phyloP scores from a whole-genome alignment of 257 asterid species.

The Rehmannia glutinosa region DNA sequence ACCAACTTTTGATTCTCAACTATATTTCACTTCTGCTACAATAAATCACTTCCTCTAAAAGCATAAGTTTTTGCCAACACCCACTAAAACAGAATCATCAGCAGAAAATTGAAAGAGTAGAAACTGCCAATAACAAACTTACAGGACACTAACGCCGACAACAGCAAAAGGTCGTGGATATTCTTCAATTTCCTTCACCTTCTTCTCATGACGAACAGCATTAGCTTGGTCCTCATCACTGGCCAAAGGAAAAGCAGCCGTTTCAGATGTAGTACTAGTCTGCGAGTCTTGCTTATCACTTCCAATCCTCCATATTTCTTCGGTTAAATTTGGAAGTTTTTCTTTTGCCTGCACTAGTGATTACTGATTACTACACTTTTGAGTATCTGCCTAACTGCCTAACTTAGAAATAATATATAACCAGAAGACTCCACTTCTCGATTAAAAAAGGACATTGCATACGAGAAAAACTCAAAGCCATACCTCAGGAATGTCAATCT shows the following conservation, averaged over 20 bases:
- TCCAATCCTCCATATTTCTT: conserved; percentile 69
- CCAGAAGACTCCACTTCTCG: background rate
- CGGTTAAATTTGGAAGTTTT: conserved; percentile 54
- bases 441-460: conserved; percentile 2
- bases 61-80: too few relatives aligned
- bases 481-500: conserved; percentile 88
- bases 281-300: conserved; percentile 28
- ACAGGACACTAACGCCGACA: conserved; percentile 91
- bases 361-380: background rate
- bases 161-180: conserved; percentile 80
- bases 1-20: too few relatives aligned
- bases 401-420: background rate
- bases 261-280: conserved; percentile 13
- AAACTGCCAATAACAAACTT: conserved; percentile 32
- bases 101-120: too few relatives aligned
- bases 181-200: conserved; percentile 73
- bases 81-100: too few relatives aligned
- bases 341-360: conserved; percentile 54
- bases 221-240: conserved; percentile 25
- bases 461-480: conserved; percentile 22
- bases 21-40: too few relatives aligned
- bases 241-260: conserved; percentile 13
- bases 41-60: too few relatives aligned
- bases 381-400: too few relatives aligned
- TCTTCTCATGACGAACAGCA: conserved; percentile 34